Evolutionary conservation across 2,329 filamentous ascomycete species (phyloP).

Genomic region (Colletotrichum higginsianum): DNA sequence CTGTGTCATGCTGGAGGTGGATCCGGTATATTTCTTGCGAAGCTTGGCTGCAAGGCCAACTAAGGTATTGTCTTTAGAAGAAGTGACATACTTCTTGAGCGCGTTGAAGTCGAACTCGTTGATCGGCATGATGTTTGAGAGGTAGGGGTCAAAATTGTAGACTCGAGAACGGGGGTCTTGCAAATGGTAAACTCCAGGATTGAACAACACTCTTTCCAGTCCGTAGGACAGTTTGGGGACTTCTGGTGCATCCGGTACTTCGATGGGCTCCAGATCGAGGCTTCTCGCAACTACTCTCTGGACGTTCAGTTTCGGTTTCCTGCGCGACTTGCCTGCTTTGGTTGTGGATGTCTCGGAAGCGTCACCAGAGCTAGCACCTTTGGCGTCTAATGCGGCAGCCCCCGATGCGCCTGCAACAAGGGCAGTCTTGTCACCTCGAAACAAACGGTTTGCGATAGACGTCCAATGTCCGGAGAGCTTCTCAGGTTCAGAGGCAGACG

Average conservation of each 20-base stretch:
- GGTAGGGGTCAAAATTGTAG: conserved; percentile 97
- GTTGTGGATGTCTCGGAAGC: background rate
- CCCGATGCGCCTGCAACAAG: conserved; percentile 4
- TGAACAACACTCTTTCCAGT: conserved; percentile 93
- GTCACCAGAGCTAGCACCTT: background rate
- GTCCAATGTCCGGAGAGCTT: background rate
- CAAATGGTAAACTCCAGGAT: conserved; percentile 90
- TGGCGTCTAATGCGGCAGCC: background rate
- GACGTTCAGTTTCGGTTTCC: conserved; percentile 9
- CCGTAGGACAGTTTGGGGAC: conserved; percentile 79
- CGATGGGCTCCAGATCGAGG: conserved; percentile 52
- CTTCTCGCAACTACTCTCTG: conserved; percentile 5
- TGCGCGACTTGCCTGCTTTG: conserved; percentile 4
- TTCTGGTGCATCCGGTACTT: conserved; percentile 49
- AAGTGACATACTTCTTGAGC: conserved; percentile 89
- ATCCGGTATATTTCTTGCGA: conserved; percentile 88
- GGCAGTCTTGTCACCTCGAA: background rate
- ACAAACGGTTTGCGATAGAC: conserved; percentile 17
- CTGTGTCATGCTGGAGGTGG: conserved; percentile 96
- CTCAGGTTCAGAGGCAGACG: background rate
- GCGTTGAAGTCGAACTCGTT: conserved; percentile 93
- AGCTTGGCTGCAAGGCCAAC: conserved; percentile 76
- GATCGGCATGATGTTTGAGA: conserved; percentile 93
- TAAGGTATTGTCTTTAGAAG: conserved; percentile 84
- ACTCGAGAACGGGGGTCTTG: conserved; percentile 90